Percentiles rank a stretch among this genome's conserved stretches.
These are phyloP conservation scores for Yarrowia keelungensis DNA, from an alignment of 805 yeast genomes.

Conservation along the genomic window DNA sequence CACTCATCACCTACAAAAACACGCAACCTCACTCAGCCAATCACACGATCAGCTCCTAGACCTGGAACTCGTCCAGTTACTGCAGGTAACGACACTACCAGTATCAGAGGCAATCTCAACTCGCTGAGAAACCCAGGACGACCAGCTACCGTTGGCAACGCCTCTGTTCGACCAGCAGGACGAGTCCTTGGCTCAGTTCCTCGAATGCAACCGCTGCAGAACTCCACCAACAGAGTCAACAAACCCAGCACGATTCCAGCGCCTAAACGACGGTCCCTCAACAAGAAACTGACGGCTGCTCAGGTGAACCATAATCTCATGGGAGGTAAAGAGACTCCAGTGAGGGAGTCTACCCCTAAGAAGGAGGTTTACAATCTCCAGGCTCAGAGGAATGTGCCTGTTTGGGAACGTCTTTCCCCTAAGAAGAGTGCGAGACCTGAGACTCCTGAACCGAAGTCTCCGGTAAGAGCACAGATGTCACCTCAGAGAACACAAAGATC, in stretches of 20 bases:
- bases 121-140: slow-evolving; percentile 6
- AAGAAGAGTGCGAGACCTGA: neutral
- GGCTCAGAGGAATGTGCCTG: slow-evolving; percentile 3
- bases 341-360: slow-evolving; percentile 7
- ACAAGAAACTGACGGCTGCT: slow-evolving; percentile 23
- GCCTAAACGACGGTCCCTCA: slow-evolving; percentile 7
- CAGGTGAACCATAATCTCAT: slow-evolving; percentile 24
- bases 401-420: slow-evolving; percentile 20
- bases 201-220: slow-evolving; percentile 27
- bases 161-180: neutral
- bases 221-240: slow-evolving; percentile 9
- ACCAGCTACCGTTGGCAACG: neutral
- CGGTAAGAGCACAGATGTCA: neutral
- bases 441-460: neutral
- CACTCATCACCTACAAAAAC: slow-evolving; percentile 14
- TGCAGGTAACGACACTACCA: neutral
- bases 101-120: slow-evolving; percentile 12
- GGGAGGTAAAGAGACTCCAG: slow-evolving; percentile 27
- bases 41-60: slow-evolving; percentile 1
- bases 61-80: slow-evolving; percentile 16
- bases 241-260: slow-evolving; percentile 8
- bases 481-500: slow-evolving; percentile 1
- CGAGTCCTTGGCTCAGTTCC: slow-evolving; percentile 15
- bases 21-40: neutral
- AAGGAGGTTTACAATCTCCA: neutral